Evolutionary conservation across 257 asterid genomes (phyloP).

Genomic region (Solanum phureja): DNA sequence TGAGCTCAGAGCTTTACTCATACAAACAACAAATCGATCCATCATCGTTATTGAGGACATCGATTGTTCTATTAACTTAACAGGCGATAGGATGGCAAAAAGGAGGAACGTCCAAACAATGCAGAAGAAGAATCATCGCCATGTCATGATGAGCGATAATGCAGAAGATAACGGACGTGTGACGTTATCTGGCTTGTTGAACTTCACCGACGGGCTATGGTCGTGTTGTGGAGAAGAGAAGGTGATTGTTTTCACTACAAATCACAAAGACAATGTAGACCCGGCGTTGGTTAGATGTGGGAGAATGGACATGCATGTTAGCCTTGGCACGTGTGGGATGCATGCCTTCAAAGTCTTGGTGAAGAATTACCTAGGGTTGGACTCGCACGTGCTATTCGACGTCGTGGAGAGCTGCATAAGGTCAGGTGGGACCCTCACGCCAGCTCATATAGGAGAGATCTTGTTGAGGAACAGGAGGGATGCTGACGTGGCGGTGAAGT

Average conservation of each 20-base stretch:
- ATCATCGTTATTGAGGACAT: conserved; percentile 53
- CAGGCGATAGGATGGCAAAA: conserved; percentile 22
- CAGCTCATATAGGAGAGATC: conserved; percentile 42
- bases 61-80: conserved; percentile 40
- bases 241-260: conserved; percentile 31
- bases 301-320: conserved; percentile 56
- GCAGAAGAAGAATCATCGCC: conserved; percentile 4
- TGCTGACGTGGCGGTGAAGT: conserved; percentile 21
- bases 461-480: conserved; percentile 29
- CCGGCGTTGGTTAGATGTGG: conserved; percentile 50
- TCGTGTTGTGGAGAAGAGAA: conserved; percentile 38
- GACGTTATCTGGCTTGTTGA: conserved; percentile 44
- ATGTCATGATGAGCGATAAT: neutral
- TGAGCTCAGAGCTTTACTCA: conserved; percentile 33
- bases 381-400: conserved; percentile 24
- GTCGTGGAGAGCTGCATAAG: conserved; percentile 40
- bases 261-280: conserved; percentile 30
- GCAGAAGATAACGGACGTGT: conserved; percentile 23
- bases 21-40: conserved; percentile 41
- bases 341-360: conserved; percentile 38
- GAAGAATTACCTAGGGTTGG: conserved; percentile 42
- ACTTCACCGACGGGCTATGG: conserved; percentile 48
- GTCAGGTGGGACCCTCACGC: conserved; percentile 40
- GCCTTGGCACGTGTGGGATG: conserved; percentile 50
- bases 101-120: neutral